Conservation (phyloP, 345 rosid genomes). For the Jatropha curcas region DNA sequence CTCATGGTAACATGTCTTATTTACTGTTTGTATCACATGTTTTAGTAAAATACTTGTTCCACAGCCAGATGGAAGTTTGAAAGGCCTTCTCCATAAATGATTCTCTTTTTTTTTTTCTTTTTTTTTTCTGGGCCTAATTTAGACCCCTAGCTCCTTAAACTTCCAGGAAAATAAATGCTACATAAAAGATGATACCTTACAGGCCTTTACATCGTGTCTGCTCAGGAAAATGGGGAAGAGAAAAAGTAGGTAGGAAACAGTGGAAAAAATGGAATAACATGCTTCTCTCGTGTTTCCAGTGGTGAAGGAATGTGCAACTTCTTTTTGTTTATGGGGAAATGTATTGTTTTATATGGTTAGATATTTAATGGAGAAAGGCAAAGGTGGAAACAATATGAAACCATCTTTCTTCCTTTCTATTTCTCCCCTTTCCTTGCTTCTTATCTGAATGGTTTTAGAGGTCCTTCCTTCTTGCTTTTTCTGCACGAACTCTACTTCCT, state of each 20-base stretch:
- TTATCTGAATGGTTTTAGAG: background rate
- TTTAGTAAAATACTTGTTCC: conserved; percentile 1
- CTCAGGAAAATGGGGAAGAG: background rate
- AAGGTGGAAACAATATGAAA: background rate
- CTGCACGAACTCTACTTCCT: background rate
- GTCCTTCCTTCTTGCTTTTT: background rate
- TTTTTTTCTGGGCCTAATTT: background rate
- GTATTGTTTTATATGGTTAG: background rate
- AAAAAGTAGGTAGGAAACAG: background rate
- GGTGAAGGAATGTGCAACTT: background rate
- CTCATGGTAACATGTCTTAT: background rate
- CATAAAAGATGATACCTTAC: background rate
- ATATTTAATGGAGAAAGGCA: background rate
- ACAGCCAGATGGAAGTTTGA: background rate
- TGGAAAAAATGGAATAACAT: background rate
- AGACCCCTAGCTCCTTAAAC: background rate
- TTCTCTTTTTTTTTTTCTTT: background rate
- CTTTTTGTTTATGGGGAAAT: background rate
- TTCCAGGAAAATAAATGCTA: background rate
- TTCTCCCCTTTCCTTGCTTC: background rate
- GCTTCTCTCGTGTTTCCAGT: background rate
- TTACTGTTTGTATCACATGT: background rate
- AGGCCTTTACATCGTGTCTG: background rate
- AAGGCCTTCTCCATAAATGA: background rate
- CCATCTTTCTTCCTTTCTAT: background rate